Conservation (phyloP, 345 rosid genomes). For the Trapa incisa region DNA sequence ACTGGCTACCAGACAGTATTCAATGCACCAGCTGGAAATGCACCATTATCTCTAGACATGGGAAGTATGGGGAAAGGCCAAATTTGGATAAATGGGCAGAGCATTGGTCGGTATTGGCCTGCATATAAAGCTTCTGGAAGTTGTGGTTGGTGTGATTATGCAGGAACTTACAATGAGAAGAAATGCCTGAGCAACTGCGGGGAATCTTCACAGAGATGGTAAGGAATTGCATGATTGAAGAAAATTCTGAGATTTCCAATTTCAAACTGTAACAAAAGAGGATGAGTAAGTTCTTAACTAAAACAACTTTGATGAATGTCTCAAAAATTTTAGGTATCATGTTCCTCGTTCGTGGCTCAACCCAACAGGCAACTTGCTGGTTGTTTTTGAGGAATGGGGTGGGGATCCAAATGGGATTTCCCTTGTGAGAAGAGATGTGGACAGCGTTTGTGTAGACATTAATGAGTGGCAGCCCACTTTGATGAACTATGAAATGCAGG, state of each 20-base stretch:
- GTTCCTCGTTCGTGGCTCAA: constrained; percentile 88
- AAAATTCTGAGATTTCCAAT: not conserved
- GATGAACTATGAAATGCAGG: constrained; percentile 66
- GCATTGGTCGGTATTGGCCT: constrained; percentile 44
- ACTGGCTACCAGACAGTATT: constrained; percentile 25
- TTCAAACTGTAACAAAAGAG: no score
- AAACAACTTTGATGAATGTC: not conserved
- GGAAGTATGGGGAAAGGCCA: constrained; percentile 49
- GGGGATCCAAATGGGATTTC: constrained; percentile 85
- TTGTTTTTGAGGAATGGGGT: constrained; percentile 98
- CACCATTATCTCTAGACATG: constrained; percentile 39
- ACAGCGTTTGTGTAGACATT: constrained; percentile 77
- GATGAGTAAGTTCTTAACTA: not conserved
- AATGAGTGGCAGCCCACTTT: constrained; percentile 94
- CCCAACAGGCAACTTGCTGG: constrained; percentile 76
- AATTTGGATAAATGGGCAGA: constrained; percentile 41
- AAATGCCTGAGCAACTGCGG: constrained; percentile 84
- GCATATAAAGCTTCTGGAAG: constrained; percentile 32
- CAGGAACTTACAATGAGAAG: constrained; percentile 59
- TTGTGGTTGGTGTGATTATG: constrained; percentile 41
- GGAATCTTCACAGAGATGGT: constrained; percentile 95
- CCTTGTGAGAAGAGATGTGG: constrained; percentile 73
- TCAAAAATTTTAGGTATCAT: constrained; percentile 51
- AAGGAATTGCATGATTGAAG: constrained; percentile 2
- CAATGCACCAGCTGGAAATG: constrained; percentile 33